A percentile compares a stretch with the other conserved stretches of the same genome.
Evolutionary conservation across 805 yeast genomes (phyloP).

Genomic region (Myxozyma udenii): DNA sequence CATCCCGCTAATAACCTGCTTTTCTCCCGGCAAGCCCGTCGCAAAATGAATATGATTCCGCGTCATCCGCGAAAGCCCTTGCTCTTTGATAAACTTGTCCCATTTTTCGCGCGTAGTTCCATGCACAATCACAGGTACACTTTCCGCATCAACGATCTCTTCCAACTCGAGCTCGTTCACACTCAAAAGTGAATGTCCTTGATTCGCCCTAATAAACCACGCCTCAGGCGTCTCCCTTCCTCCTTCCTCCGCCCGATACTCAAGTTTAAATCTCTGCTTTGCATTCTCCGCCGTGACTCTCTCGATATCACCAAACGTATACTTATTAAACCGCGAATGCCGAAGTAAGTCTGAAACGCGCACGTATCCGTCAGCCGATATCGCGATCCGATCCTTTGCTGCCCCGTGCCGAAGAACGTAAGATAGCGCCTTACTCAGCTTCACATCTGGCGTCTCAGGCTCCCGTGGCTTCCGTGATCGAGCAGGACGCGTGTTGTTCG

Average conservation of each 20-base stretch:
- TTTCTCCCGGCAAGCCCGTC: constrained; percentile 48
- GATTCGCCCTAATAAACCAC: constrained; percentile 73
- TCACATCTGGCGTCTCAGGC: too few species aligned
- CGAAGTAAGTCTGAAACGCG: constrained; percentile 50
- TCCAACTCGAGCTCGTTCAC: constrained; percentile 44
- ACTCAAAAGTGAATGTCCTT: constrained; percentile 73
- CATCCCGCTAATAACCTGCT: constrained; percentile 67
- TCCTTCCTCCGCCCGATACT: constrained; percentile 31
- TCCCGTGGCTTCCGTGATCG: too few species aligned
- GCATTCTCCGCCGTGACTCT: constrained; percentile 62
- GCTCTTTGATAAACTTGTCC: constrained; percentile 45
- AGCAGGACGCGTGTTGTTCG: too few species aligned
- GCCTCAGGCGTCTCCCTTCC: constrained; percentile 5
- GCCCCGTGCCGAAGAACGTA: constrained; percentile 88
- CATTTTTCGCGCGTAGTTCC: constrained; percentile 58
- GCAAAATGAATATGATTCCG: constrained; percentile 89
- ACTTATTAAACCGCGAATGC: constrained; percentile 58
- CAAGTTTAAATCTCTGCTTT: constrained; percentile 66
- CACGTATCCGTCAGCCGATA: constrained; percentile 68
- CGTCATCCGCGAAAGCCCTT: constrained; percentile 64
- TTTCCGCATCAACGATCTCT: constrained; percentile 39
- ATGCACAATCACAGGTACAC: constrained; percentile 64
- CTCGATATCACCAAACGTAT: constrained; percentile 56
- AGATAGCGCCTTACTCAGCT: constrained; percentile 43
- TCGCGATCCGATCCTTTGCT: constrained; percentile 56